Evolutionary conservation across 768 basidiomycete genomes (phyloP).

Genomic region (Boletus subparvulus): DNA sequence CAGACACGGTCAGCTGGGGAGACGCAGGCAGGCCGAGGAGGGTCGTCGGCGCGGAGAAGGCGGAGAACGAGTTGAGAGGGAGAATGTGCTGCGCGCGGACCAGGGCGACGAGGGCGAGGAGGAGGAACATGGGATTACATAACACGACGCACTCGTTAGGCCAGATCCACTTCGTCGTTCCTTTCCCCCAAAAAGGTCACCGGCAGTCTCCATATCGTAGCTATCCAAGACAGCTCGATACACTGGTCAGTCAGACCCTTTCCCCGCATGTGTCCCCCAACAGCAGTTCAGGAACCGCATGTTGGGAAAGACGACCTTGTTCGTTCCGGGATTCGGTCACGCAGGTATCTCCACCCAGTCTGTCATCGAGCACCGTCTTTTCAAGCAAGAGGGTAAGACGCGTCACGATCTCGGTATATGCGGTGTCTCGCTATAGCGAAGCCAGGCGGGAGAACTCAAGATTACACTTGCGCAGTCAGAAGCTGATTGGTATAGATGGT

Average conservation of each 20-base stretch:
- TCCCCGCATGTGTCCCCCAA: background rate
- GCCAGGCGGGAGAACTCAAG: slow-evolving; percentile 78
- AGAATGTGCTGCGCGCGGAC: slow-evolving; percentile 28
- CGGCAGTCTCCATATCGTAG: slow-evolving; percentile 87
- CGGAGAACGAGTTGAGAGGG: slow-evolving; percentile 36
- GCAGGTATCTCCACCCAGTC: slow-evolving; percentile 98
- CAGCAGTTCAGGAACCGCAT: slow-evolving; percentile 77
- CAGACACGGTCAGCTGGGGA: slow-evolving; percentile 41
- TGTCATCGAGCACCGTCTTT: slow-evolving; percentile 91
- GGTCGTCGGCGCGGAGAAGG: slow-evolving; percentile 34
- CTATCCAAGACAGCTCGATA: slow-evolving; percentile 86
- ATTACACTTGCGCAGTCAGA: slow-evolving; percentile 86
- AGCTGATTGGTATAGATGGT: slow-evolving; percentile 94
- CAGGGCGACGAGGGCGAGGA: background rate
- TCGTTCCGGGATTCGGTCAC: slow-evolving; percentile 94
- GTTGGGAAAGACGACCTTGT: slow-evolving; percentile 88
- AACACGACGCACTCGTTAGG: too few species aligned
- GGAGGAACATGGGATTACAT: slow-evolving; percentile 1
- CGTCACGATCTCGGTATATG: slow-evolving; percentile 91
- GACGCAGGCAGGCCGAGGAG: slow-evolving; percentile 44
- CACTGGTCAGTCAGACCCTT: slow-evolving; percentile 63
- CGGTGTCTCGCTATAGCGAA: slow-evolving; percentile 54
- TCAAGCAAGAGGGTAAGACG: slow-evolving; percentile 77
- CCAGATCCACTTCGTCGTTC: slow-evolving; percentile 89
- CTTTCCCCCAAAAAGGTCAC: slow-evolving; percentile 94